These are phyloP conservation scores for Porphyrellus sp. DNA, from an alignment of 1,284 basidiomycete genomes.

Conservation along the genomic window DNA sequence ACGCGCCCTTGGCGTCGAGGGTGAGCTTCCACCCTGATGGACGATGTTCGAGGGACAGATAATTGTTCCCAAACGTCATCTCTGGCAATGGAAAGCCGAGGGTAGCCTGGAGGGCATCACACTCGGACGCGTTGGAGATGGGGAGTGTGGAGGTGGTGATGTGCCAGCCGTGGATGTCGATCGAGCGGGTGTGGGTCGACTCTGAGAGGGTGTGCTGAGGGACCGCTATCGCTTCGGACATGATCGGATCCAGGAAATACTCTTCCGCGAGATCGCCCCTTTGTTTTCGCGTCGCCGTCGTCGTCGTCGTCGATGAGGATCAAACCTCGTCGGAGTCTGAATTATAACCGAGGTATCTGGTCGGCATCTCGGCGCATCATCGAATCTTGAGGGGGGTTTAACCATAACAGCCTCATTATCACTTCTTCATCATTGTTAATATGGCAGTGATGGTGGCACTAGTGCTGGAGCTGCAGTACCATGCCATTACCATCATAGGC, in stretches of 20 bases:
- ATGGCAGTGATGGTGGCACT: too few species aligned
- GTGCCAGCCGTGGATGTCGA: conserved; percentile 61
- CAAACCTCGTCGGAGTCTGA: conserved; percentile 1
- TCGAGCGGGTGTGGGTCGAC: conserved; percentile 62
- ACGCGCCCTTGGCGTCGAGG: conserved; percentile 70
- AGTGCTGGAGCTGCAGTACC: too few species aligned
- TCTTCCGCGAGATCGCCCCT: background rate
- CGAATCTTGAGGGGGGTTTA: too few species aligned
- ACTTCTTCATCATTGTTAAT: too few species aligned
- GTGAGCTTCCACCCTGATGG: conserved; percentile 62
- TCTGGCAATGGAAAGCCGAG: conserved; percentile 87
- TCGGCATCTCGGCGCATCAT: too few species aligned
- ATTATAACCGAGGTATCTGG: too few species aligned
- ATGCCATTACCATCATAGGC: too few species aligned
- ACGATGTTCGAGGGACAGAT: conserved; percentile 61
- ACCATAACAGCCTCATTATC: too few species aligned
- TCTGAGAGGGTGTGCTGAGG: conserved; percentile 64
- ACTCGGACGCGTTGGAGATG: conserved; percentile 74
- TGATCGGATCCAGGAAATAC: conserved; percentile 2
- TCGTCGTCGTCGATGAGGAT: conserved; percentile 5
- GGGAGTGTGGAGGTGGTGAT: conserved; percentile 65
- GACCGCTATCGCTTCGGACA: conserved; percentile 35
- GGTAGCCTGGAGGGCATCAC: conserved; percentile 61
- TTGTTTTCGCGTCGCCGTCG: background rate
- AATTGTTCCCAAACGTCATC: conserved; percentile 95